These are phyloP conservation scores for Ceratobasidium sp. DNA, from an alignment of 1,284 basidiomycete species.

Conservation along the genomic window DNA sequence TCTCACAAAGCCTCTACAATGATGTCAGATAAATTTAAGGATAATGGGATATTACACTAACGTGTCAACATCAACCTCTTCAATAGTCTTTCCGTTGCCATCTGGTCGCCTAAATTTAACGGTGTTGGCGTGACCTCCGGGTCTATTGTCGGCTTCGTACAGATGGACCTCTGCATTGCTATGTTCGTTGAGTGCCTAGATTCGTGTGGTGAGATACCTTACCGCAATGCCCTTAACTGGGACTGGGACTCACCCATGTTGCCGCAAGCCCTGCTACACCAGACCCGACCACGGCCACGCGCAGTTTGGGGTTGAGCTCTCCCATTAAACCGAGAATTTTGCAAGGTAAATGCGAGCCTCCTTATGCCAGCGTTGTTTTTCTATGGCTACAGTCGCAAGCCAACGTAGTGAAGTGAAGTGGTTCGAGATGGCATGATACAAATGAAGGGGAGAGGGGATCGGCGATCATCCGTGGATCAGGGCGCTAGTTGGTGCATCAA, in stretches of 20 bases:
- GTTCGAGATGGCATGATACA: no score
- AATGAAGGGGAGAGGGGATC: neutral
- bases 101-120: constrained; percentile 66
- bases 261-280: constrained; percentile 84
- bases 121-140: constrained; percentile 87
- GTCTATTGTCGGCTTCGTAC: constrained; percentile 76
- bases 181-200: constrained; percentile 77
- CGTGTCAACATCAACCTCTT: constrained; percentile 75
- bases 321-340: constrained; percentile 53
- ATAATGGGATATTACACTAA: constrained; percentile 58
- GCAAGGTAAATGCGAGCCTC: no score
- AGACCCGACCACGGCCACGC: constrained; percentile 81
- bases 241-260: constrained; percentile 71
- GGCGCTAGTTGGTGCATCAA: no score
- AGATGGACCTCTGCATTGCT: constrained; percentile 85
- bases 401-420: no score
- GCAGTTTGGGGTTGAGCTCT: neutral
- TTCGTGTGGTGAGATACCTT: neutral
- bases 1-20: constrained; percentile 67
- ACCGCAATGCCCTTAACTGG: constrained; percentile 17
- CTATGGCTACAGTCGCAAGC: no score
- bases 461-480: constrained; percentile 24
- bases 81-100: constrained; percentile 55
- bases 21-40: constrained; percentile 29
- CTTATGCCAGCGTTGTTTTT: no score